Evolutionary conservation across 768 basidiomycete genomes (phyloP).

Genomic region (Lactarius trivialis): DNA sequence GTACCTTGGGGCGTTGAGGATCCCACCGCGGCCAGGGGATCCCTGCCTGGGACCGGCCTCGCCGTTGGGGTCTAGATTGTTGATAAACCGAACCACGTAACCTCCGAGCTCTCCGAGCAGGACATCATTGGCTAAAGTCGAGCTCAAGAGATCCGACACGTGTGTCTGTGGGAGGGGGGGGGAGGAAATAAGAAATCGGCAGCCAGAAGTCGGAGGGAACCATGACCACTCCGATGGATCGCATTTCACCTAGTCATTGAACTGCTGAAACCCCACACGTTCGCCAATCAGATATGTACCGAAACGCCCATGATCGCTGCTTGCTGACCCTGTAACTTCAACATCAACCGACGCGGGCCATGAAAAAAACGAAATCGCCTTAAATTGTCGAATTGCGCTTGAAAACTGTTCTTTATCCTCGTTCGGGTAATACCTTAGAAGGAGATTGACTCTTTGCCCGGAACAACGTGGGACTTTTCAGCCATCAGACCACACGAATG

Average conservation of each 20-base stretch:
- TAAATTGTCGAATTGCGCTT: slow-evolving; percentile 46
- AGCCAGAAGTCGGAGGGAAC: too few species aligned
- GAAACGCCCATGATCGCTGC: slow-evolving; percentile 40
- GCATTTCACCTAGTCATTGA: neutral
- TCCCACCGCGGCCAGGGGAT: slow-evolving; percentile 26
- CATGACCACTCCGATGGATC: slow-evolving; percentile 34
- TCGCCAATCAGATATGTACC: slow-evolving; percentile 26
- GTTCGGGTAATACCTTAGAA: too few species aligned
- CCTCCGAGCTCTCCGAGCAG: slow-evolving; percentile 23
- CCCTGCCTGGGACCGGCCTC: slow-evolving; percentile 15
- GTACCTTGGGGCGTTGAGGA: slow-evolving; percentile 10
- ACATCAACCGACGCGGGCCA: slow-evolving; percentile 42
- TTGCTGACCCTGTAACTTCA: slow-evolving; percentile 34
- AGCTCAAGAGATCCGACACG: slow-evolving; percentile 25
- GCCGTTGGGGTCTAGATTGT: slow-evolving; percentile 29
- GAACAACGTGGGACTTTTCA: neutral
- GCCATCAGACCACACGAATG: neutral
- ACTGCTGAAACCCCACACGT: neutral
- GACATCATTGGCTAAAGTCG: slow-evolving; percentile 16
- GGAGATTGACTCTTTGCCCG: slow-evolving; percentile 1
- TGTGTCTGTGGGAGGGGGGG: slow-evolving; percentile 8
- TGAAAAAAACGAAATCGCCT: slow-evolving; percentile 48
- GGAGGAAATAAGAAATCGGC: too few species aligned
- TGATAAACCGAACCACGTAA: slow-evolving; percentile 29
- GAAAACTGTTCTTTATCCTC: too few species aligned